Percentiles rank a stretch among this genome's conserved stretches.
phyloP scores from a whole-genome alignment of 2,329 filamentous ascomycete genomes.

The Blumeriella jaapii region DNA sequence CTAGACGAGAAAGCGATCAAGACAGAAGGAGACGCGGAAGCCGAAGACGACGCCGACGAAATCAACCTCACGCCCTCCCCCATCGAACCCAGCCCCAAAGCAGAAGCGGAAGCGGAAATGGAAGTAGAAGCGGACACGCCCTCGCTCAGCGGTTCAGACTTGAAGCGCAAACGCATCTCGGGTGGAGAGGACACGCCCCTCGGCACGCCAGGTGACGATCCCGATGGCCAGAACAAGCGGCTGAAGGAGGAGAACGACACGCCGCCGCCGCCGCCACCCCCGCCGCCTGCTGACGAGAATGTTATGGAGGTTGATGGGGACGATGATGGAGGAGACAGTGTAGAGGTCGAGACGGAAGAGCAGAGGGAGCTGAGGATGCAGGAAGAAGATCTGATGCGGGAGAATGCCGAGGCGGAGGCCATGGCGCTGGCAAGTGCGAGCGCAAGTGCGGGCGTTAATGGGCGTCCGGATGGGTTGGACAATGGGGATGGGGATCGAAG shows the following conservation, averaged over 20 bases:
- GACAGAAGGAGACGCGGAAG: slow-evolving; percentile 26
- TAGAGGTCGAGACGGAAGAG: slow-evolving; percentile 10
- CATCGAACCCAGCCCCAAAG: slow-evolving; percentile 28
- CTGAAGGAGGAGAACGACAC: slow-evolving; percentile 22
- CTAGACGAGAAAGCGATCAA: slow-evolving; percentile 17
- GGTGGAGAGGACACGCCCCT: slow-evolving; percentile 29
- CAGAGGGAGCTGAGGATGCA: slow-evolving; percentile 16
- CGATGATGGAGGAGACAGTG: not conserved
- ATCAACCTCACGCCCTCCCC: slow-evolving; percentile 17
- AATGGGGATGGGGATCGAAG: too few species aligned
- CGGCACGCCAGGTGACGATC: too few species aligned
- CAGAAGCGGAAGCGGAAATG: too few species aligned
- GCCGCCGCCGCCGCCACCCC: slow-evolving; percentile 21
- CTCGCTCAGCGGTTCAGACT: slow-evolving; percentile 26
- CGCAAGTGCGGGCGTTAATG: too few species aligned
- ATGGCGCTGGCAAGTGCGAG: slow-evolving; percentile 18
- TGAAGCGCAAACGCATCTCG: slow-evolving; percentile 59
- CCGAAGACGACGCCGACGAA: slow-evolving; percentile 24
- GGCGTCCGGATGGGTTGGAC: not conserved
- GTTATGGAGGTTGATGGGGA: slow-evolving; percentile 3
- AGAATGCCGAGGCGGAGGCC: slow-evolving; percentile 24
- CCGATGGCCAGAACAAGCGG: too few species aligned
- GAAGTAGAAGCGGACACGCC: too few species aligned
- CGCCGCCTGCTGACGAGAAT: slow-evolving; percentile 4
- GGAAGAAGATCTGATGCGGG: slow-evolving; percentile 25